These are phyloP conservation scores for Aureobasidium sp. DNA, from an alignment of 2,329 filamentous ascomycete species.

Conservation along the genomic window DNA sequence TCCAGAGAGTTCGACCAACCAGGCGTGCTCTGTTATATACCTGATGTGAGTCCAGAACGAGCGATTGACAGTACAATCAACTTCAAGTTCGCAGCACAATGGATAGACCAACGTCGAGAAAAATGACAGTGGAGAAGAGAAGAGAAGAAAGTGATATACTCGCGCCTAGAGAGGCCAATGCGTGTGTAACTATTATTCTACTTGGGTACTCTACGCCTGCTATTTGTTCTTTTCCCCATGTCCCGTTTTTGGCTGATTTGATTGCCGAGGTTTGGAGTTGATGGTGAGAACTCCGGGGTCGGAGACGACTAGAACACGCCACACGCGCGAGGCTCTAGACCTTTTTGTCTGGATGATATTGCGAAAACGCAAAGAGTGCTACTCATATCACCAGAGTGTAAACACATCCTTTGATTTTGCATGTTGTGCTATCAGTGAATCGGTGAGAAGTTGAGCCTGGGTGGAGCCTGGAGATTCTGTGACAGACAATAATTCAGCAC, in stretches of 20 bases:
- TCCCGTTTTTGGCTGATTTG: conserved; percentile 6
- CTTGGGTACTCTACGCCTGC: background rate
- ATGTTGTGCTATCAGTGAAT: background rate
- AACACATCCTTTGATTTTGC: background rate
- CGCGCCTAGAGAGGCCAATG: background rate
- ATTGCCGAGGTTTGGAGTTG: conserved; percentile 8
- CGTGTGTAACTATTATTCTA: background rate
- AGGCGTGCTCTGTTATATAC: background rate
- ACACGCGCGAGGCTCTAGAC: background rate
- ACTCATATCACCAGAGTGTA: background rate
- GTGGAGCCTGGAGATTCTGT: background rate
- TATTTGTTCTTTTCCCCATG: background rate
- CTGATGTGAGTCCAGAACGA: background rate
- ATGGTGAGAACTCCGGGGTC: conserved; percentile 6
- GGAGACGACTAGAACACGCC: background rate
- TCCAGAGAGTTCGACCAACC: background rate
- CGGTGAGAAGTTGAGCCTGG: background rate
- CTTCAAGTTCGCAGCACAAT: background rate
- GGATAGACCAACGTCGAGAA: background rate
- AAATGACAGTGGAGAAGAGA: background rate
- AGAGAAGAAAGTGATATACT: background rate
- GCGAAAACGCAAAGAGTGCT: background rate
- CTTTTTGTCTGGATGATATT: background rate
- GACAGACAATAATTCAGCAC: background rate
- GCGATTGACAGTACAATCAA: background rate